A percentile compares a stretch with the other conserved stretches of the same genome.
Evolutionary conservation across 371 early-diverging fungal species (phyloP).

Genomic region (Mucor velutinosus): DNA sequence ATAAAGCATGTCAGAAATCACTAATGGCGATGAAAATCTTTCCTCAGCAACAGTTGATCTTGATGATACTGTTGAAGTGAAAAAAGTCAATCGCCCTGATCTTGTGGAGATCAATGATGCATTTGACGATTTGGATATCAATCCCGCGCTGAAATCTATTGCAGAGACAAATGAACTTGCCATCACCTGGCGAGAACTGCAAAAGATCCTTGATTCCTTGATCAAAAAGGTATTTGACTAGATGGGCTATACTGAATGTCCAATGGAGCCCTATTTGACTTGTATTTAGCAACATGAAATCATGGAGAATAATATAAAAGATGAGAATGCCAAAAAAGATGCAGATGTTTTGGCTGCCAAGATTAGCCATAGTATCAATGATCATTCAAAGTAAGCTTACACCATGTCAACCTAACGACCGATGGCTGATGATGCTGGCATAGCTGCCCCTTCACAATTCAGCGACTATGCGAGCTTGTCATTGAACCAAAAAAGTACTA

Average conservation of each 20-base stretch:
- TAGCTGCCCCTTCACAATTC: constrained; percentile 63
- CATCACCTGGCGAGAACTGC: constrained; percentile 3
- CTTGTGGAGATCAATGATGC: constrained; percentile 1
- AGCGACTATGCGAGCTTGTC: constrained; percentile 58
- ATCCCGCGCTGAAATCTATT: neutral
- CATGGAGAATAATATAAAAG: constrained; percentile 25
- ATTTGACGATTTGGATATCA: neutral
- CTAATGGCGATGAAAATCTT: neutral
- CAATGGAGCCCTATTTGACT: neutral
- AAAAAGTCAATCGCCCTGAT: neutral
- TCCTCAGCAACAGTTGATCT: neutral
- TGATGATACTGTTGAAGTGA: neutral
- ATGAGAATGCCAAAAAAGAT: constrained; percentile 8
- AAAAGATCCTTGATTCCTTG: neutral
- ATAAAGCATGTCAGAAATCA: neutral
- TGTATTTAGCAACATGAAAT: constrained; percentile 30
- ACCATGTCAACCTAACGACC: neutral
- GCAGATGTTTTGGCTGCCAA: constrained; percentile 27
- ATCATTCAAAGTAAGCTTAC: constrained; percentile 32
- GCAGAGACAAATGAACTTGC: neutral
- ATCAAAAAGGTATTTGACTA: neutral
- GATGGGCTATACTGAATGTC: neutral
- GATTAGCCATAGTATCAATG: constrained; percentile 33
- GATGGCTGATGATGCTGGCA: neutral
- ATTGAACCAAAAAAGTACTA: constrained; percentile 53